Evolutionary conservation across 176 grass and related monocot genomes (phyloP).

Genomic region (Pontederia paniculata): DNA sequence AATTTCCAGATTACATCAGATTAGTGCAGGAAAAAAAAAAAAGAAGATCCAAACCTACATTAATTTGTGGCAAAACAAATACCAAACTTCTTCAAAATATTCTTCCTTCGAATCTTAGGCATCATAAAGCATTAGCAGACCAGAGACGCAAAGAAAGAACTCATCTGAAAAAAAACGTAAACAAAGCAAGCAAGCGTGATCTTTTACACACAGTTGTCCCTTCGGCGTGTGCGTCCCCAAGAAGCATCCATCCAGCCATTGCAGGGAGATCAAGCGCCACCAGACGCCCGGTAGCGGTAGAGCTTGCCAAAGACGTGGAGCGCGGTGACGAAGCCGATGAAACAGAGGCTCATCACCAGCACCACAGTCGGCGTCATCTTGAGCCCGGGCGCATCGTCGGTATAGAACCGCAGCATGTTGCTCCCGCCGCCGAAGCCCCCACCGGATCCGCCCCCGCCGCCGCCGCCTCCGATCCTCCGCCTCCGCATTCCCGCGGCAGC

Average conservation of each 20-base stretch:
- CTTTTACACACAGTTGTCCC: background rate
- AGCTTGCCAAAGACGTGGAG: conserved; percentile 17
- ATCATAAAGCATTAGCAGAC: no score
- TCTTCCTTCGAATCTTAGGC: no score
- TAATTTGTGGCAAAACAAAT: no score
- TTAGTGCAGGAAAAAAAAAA: no score
- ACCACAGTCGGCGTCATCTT: conserved; percentile 16
- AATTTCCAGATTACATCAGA: no score
- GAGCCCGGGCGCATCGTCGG: conserved; percentile 8
- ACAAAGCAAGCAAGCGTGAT: background rate
- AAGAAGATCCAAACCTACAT: no score
- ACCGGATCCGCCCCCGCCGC: background rate
- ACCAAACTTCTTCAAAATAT: no score
- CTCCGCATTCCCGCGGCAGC: conserved; percentile 3
- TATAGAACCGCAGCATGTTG: conserved; percentile 20
- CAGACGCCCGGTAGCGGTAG: conserved; percentile 9
- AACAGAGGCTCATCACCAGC: conserved; percentile 18
- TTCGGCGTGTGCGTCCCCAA: background rate
- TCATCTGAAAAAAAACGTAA: background rate
- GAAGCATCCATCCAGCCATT: background rate
- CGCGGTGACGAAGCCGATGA: conserved; percentile 16
- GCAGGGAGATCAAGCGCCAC: background rate
- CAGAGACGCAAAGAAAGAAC: no score
- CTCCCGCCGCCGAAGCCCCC: conserved; percentile 3
- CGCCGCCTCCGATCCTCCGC: conserved; percentile 1